A percentile compares a stretch with the other conserved stretches of the same genome.
Conservation (phyloP, 106 monocot genomes). For the Platanthera zijinensis region DNA sequence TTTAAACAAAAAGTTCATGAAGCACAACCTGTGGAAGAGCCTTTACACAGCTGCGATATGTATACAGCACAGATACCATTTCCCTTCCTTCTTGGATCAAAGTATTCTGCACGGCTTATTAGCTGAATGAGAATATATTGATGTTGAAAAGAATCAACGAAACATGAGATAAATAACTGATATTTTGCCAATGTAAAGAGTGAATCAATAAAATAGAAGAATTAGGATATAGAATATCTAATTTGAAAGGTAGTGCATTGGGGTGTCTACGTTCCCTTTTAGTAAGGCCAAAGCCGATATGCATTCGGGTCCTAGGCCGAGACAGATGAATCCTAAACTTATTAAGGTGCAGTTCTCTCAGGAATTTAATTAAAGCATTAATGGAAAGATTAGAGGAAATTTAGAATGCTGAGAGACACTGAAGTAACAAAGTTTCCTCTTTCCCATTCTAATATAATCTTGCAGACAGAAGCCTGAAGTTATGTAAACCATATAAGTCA, state of each 20-base stretch:
- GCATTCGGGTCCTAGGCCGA: not conserved
- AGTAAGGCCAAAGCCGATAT: not conserved
- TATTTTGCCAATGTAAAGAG: not conserved
- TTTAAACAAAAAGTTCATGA: not conserved
- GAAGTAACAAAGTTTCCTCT: not conserved
- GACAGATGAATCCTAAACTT: not conserved
- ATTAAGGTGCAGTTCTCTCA: not conserved
- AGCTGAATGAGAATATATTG: not conserved
- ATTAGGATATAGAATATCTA: not conserved
- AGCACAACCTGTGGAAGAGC: slow-evolving; percentile 89
- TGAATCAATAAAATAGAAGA: not conserved
- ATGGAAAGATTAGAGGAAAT: not conserved
- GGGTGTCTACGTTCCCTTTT: not conserved
- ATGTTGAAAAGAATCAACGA: not conserved
- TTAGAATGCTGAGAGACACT: not conserved
- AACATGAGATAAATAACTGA: not conserved
- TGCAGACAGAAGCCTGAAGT: too few species aligned
- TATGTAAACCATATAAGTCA: too few species aligned
- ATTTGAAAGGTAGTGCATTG: not conserved
- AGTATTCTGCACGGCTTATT: slow-evolving; percentile 46
- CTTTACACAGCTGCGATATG: slow-evolving; percentile 98
- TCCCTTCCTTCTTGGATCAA: slow-evolving; percentile 95
- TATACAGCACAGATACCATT: slow-evolving; percentile 87
- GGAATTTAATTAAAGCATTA: not conserved
- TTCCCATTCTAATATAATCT: not conserved